Percentiles rank a stretch among this genome's conserved stretches.
phyloP scores from a whole-genome alignment of 108 stramenopile genomes.

The Pseudonitzschia pungens region DNA sequence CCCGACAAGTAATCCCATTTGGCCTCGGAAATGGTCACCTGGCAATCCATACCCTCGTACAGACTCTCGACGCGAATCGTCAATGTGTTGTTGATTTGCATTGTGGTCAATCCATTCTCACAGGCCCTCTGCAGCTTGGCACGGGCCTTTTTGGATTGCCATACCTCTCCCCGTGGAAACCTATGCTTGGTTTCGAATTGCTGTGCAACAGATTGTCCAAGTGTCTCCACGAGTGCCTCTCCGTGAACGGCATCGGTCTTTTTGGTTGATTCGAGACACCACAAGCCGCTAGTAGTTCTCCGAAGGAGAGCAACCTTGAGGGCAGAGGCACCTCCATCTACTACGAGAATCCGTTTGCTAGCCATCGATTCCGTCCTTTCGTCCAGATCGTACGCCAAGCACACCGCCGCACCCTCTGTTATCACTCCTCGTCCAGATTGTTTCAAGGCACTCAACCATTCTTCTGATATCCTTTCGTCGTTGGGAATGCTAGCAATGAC shows the following conservation, averaged over 20 bases:
- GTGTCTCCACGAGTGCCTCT: conserved; percentile 23
- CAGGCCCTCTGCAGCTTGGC: conserved; percentile 63
- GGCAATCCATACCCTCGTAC: conserved; percentile 80
- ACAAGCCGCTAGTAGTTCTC: conserved; percentile 12
- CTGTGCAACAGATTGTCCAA: conserved; percentile 61
- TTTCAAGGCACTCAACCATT: conserved; percentile 21
- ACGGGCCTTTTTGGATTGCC: conserved; percentile 62
- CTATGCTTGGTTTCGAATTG: conserved; percentile 71
- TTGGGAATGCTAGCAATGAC: conserved; percentile 31
- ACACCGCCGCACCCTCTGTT: conserved; percentile 35
- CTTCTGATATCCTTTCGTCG: background rate
- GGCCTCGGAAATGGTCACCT: conserved; percentile 64
- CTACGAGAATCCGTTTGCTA: conserved; percentile 42
- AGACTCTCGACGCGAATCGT: conserved; percentile 68
- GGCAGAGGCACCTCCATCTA: conserved; percentile 73
- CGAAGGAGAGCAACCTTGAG: conserved; percentile 51
- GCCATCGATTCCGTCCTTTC: conserved; percentile 21
- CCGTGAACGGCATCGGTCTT: conserved; percentile 23
- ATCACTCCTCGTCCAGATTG: conserved; percentile 30
- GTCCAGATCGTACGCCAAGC: conserved; percentile 28
- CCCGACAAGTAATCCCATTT: conserved; percentile 72
- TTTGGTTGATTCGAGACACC: conserved; percentile 24
- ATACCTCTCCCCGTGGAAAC: conserved; percentile 54
- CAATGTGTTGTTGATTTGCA: conserved; percentile 55
- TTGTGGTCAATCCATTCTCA: conserved; percentile 61